Base-by-base conservation (phyloP, 2,329 filamentous ascomycete species). In the Tolypocladium guangdongense region DNA sequence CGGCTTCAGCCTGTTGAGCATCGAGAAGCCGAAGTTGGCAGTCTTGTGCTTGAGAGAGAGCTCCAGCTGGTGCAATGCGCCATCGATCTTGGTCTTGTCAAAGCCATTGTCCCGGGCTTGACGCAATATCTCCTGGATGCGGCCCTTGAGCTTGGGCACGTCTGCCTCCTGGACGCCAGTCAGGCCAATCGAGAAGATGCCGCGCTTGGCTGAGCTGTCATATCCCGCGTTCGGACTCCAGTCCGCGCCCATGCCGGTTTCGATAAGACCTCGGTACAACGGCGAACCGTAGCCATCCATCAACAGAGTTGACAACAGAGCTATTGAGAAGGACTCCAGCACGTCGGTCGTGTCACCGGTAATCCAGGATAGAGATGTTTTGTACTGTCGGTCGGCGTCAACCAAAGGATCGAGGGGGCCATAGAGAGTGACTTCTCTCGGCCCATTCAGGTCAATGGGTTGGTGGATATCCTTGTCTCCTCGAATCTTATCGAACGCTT, bases 201-300 rank as follows among this genome's bases (percentile, higher is more conserved):
- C 88, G 20, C 81, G 78, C 60, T 82, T 87, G 24, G 83, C 86
- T 32, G 87, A 88, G 52, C 81, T 81, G 65, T 96, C 92, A 62
- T 93, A 95, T 14, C 93, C 93, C 2, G 90, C 89, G 65, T 99
- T 99, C 3, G 93, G 90, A 51, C 90, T 95, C 74, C 90, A 99
- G 62, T 96, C 92, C 0, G 90, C 88, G 24, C 93, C 93, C 39
- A 99, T 79, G 0, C 90, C 91, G 48, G 87, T 83, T 67, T 97
- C 92, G 52, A 99, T 88, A 55, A 99, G 75, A 2, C 87, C 88
- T 56, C 85, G 85, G 68, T 97, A 97, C 53, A 99, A 72, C 0
- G 93, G 93, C 7, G 93, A 96, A 16, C 93, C 92, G 66, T 97
- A 99, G 6, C 93, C 93, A 66, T 96, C 91, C 73, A 95, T 86